A percentile compares a stretch with the other conserved stretches of the same genome.
These are phyloP conservation scores for Arthrobotrys entomopaga DNA, from an alignment of 2,329 filamentous ascomycete genomes.

Conservation along the genomic window DNA sequence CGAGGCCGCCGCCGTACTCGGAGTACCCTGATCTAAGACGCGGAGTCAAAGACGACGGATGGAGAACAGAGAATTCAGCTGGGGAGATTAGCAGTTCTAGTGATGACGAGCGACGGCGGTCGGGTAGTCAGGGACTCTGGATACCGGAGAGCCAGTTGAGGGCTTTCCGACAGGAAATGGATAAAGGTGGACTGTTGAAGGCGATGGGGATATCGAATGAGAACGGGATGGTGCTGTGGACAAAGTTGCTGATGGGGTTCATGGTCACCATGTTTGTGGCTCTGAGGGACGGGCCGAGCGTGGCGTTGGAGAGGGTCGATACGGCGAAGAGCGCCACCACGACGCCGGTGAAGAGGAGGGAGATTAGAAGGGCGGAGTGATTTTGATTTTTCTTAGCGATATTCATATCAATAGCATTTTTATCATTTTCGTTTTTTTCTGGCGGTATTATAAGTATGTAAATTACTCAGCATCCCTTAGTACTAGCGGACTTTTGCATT, in stretches of 20 bases:
- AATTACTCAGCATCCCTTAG: not conserved
- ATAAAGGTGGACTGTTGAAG: conserved; percentile 32
- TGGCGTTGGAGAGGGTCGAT: conserved; percentile 47
- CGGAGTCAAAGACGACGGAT: conserved; percentile 36
- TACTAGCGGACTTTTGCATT: conserved; percentile 3
- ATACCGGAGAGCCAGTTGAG: conserved; percentile 47
- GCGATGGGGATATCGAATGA: conserved; percentile 38
- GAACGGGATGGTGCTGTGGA: conserved; percentile 45
- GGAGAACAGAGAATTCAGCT: conserved; percentile 48
- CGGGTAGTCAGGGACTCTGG: conserved; percentile 15
- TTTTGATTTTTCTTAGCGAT: not conserved
- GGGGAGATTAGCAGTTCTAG: conserved; percentile 43
- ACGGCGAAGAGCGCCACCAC: conserved; percentile 18
- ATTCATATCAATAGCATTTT: conserved; percentile 4
- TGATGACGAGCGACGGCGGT: conserved; percentile 13
- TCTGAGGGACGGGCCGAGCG: conserved; percentile 44
- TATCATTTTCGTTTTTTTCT: not conserved
- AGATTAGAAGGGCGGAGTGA: conserved; percentile 13
- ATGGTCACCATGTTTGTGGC: conserved; percentile 52
- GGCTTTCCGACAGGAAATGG: conserved; percentile 39
- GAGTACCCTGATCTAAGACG: conserved; percentile 33
- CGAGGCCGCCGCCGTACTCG: conserved; percentile 39
- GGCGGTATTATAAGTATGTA: not conserved
- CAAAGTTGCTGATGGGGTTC: conserved; percentile 41
- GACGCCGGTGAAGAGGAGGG: conserved; percentile 30